These are phyloP conservation scores for Saururus chinensis DNA, from an alignment of 164 flowering plant genomes.

Conservation along the genomic window DNA sequence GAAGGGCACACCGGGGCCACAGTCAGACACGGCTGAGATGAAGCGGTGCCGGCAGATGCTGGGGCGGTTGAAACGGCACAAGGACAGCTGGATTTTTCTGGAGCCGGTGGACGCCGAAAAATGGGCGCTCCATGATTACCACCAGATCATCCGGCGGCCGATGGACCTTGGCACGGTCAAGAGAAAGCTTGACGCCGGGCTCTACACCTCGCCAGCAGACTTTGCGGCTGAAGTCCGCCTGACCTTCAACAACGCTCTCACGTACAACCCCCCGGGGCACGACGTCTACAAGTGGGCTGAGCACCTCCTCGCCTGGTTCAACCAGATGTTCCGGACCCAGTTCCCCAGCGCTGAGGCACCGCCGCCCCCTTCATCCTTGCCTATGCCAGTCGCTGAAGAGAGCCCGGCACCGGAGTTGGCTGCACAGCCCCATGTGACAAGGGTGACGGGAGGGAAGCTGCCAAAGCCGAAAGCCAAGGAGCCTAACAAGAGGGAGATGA, in stretches of 20 bases:
- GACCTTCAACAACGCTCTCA: slow-evolving; percentile 69
- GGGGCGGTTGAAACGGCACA: slow-evolving; percentile 61
- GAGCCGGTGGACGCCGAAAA: slow-evolving; percentile 58
- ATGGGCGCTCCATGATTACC: slow-evolving; percentile 66
- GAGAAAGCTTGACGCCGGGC: slow-evolving; percentile 28
- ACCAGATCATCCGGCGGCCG: slow-evolving; percentile 52
- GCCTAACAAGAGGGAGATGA: slow-evolving; percentile 27
- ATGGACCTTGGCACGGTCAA: slow-evolving; percentile 94
- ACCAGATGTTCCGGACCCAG: slow-evolving; percentile 17
- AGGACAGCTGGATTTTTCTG: slow-evolving; percentile 52
- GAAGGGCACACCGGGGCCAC: background rate
- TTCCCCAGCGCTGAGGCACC: background rate
- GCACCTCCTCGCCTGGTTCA: slow-evolving; percentile 19
- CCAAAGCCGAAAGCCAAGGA: slow-evolving; percentile 32
- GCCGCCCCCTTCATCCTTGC: background rate
- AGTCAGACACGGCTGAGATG: slow-evolving; percentile 13
- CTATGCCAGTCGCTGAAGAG: background rate
- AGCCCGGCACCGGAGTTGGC: background rate
- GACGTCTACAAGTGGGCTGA: slow-evolving; percentile 51
- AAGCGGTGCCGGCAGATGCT: slow-evolving; percentile 49
- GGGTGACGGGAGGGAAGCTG: slow-evolving; percentile 11
- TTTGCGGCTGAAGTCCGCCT: slow-evolving; percentile 70
- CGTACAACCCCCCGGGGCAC: slow-evolving; percentile 72
- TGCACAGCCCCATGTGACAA: background rate
- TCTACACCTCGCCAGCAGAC: slow-evolving; percentile 42